Evolutionary conservation across 345 rosid genomes (phyloP), one percentile per base, ranked within the genome.

Genomic region (Gossypium ekmanianum): DNA sequence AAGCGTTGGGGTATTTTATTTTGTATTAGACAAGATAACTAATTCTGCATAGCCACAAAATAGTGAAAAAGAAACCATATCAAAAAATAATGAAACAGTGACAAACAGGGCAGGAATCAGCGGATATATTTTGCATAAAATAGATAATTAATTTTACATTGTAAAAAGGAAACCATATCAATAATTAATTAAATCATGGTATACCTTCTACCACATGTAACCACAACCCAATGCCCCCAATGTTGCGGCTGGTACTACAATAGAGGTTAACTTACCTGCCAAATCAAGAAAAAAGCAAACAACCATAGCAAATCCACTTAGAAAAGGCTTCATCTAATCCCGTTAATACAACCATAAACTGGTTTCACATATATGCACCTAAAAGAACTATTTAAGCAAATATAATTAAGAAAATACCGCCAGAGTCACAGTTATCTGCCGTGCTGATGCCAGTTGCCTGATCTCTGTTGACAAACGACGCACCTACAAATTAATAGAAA

Each of bases 141-240:
- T 24, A 17, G 68, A 54, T 3, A 58, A 27, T 27, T 13, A 72
- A 26, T 43, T 55, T 47, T 48, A n/a, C 22, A 61, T 2, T 13
- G 13, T 71, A 47, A 4, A 20, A 22, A 14, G 9, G 18, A 47
- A 22, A 47, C 55, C 18, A 6, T 7, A 47, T 68, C 58, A 11
- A 9, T 66, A 66, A 45, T 66, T 26, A 5, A 69, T 4, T 34
- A 50, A 69, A 50, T 0, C 16, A 16, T 56, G 54, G 4, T 64
- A 79, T 83, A 93, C 98, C 97, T 96, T 96, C 93, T 90, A 96
- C 97, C 99, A 93, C 98, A 93, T 90, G 77, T 96, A 96, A 73
- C 97, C 98, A 85, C 93, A 96, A 61, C 99, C 97, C 84, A 96
- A 67, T 22, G 90, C 97, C 71, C 99, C 98, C 78, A 89, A 13